Base-by-base conservation (phyloP, 371 early-diverging fungal species). In the Apophysomyces sp. region DNA sequence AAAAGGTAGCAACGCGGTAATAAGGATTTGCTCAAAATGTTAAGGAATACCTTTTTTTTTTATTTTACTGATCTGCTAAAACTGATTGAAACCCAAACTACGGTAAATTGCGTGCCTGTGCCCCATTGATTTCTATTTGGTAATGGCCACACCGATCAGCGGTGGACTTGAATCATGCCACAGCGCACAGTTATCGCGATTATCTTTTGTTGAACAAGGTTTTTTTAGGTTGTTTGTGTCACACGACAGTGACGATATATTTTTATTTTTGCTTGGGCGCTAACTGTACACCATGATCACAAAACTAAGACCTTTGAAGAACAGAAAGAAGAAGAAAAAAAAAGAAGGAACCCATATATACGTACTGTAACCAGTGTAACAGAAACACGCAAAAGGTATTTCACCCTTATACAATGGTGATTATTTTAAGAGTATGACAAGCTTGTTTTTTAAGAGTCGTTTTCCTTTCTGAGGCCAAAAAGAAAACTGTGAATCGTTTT, bases 391-490 rank as follows among this genome's bases (percentile, higher is more conserved):
- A n/a, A 21, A 24, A 44, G 49, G 21, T 9, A 0, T 44, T 21
- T 44, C 21, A 7, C 49, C 49, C 49, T 44, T 44, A 44, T 44
- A 44, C 49, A 16, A 44, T 44, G 9, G 49, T 21, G 16, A 11
- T 44, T 44, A 44, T 44, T 44, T 44, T 44, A 44, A 44, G 49
- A 44, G 49, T 44, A 44, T 44, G 49, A 44, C 49, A 44, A 44
- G 21, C 7, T 2, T 6, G 7, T n/a, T 21, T 44, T 44, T 44
- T 44, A 44, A 44, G 49, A 21, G 49, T 18, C 27, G 21, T 44
- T 44, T 44, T 44, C 49, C 49, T 44, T 44, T 44, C 49, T 44
- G 49, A 44, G 49, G 49, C 49, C 49, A 44, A 44, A 44, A n/a
- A n/a, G n/a, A 3, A n/a, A 44, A 11, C 49, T 18, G 49, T 3